These are phyloP conservation scores for Microcyclosporella mali DNA, from an alignment of 2,329 filamentous ascomycete species.

Conservation along the genomic window DNA sequence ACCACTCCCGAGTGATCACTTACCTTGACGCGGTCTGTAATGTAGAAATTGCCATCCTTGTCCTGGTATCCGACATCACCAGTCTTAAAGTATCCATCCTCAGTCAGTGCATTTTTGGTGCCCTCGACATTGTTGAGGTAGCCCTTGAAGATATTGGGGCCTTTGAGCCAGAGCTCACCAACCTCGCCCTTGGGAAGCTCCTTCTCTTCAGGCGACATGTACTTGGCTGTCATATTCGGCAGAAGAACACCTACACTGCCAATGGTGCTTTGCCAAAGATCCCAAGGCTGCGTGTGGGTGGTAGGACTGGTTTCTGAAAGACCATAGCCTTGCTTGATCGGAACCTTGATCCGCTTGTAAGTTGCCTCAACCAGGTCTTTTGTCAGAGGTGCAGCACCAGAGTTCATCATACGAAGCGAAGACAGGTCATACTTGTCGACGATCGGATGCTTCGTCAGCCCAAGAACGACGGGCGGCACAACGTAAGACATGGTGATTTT, in stretches of 20 bases:
- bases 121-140: slow-evolving; percentile 75
- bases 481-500: slow-evolving; percentile 73
- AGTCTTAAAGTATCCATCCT: slow-evolving; percentile 80
- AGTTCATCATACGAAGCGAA: slow-evolving; percentile 75
- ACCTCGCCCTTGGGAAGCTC: slow-evolving; percentile 83
- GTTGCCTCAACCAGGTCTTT: slow-evolving; percentile 71
- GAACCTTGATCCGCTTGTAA: slow-evolving; percentile 66
- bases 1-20: too few relatives aligned
- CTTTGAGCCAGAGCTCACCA: slow-evolving; percentile 62
- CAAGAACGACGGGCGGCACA: slow-evolving; percentile 76
- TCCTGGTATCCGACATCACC: slow-evolving; percentile 79
- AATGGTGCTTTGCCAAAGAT: slow-evolving; percentile 68
- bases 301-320: slow-evolving; percentile 80
- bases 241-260: slow-evolving; percentile 73
- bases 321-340: slow-evolving; percentile 89
- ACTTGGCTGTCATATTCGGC: slow-evolving; percentile 74
- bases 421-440: slow-evolving; percentile 77
- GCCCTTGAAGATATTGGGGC: slow-evolving; percentile 82
- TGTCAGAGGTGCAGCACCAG: slow-evolving; percentile 78
- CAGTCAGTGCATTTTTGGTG: slow-evolving; percentile 61
- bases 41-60: slow-evolving; percentile 71
- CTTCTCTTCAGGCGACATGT: slow-evolving; percentile 54
- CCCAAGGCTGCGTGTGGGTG: slow-evolving; percentile 63
- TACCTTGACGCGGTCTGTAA: slow-evolving; percentile 73
- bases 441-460: slow-evolving; percentile 70